Conservation (phyloP, 768 basidiomycete genomes). For the Boletus tylopilopsis region DNA sequence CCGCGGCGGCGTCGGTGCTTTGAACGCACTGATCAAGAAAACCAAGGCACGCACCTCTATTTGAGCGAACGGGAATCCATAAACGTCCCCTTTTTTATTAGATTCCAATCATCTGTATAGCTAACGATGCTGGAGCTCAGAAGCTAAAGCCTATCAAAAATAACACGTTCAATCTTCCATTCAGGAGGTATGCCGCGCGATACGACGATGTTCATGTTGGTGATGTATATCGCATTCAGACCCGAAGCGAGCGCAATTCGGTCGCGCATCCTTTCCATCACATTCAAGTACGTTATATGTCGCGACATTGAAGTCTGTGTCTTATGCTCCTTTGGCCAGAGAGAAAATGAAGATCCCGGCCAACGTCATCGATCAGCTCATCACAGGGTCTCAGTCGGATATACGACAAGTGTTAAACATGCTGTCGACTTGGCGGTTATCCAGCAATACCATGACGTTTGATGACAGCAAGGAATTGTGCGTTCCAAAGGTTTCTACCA, state of each 20-base stretch:
- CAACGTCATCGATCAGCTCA: conserved; percentile 89
- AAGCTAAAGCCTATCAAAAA: conserved; percentile 84
- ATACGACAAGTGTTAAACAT: conserved; percentile 97
- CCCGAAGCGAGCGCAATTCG: conserved; percentile 75
- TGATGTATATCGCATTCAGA: conserved; percentile 36
- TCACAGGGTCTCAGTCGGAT: conserved; percentile 87
- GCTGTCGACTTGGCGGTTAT: conserved; percentile 96
- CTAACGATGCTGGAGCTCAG: conserved; percentile 82
- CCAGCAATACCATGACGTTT: conserved; percentile 75
- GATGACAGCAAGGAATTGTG: conserved; percentile 92
- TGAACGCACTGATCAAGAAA: conserved; percentile 91
- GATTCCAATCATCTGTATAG: conserved; percentile 97
- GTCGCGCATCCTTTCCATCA: conserved; percentile 83
- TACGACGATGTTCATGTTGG: background rate
- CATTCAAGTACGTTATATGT: conserved; percentile 70
- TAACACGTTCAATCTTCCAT: conserved; percentile 73
- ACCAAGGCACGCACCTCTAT: conserved; percentile 54
- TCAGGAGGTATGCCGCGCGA: conserved; percentile 57
- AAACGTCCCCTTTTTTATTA: conserved; percentile 27
- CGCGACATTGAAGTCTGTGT: no score
- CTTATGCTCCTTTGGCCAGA: conserved; percentile 36
- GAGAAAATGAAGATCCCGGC: conserved; percentile 92
- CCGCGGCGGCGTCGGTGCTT: conserved; percentile 91
- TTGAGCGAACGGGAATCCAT: background rate
- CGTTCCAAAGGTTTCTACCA: conserved; percentile 25